A percentile compares a stretch with the other conserved stretches of the same genome.
phyloP scores from a whole-genome alignment of 768 basidiomycete genomes.

The Hypholoma sublateritium region DNA sequence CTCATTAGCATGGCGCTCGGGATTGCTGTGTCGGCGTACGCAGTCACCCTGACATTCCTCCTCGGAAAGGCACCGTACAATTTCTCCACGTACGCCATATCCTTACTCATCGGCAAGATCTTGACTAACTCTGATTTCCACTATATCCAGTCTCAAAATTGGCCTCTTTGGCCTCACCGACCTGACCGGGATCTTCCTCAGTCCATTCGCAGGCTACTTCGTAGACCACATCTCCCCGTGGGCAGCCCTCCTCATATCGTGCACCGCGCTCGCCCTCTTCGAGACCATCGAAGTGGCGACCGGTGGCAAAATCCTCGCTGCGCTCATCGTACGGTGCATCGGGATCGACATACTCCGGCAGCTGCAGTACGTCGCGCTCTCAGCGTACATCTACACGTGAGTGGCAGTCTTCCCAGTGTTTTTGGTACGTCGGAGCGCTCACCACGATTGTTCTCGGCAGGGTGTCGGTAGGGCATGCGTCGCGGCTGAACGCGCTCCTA shows the following conservation, averaged over 20 bases:
- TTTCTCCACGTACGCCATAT: slow-evolving; percentile 60
- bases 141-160: slow-evolving; percentile 34
- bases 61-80: slow-evolving; percentile 73
- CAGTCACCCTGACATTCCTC: slow-evolving; percentile 80
- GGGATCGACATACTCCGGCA: slow-evolving; percentile 63
- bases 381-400: slow-evolving; percentile 51
- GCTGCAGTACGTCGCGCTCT: slow-evolving; percentile 57
- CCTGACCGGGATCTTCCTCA: slow-evolving; percentile 54
- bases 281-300: slow-evolving; percentile 58
- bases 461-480: slow-evolving; percentile 34
- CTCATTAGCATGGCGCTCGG: slow-evolving; percentile 61
- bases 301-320: slow-evolving; percentile 57
- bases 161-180: slow-evolving; percentile 67
- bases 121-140: background rate
- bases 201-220: slow-evolving; percentile 58
- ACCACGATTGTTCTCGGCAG: slow-evolving; percentile 8
- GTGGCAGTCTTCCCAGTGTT: background rate
- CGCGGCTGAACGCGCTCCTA: slow-evolving; percentile 67
- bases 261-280: slow-evolving; percentile 40
- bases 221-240: slow-evolving; percentile 65
- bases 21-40: slow-evolving; percentile 55
- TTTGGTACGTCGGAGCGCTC: background rate
- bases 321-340: slow-evolving; percentile 59
- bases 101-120: background rate
- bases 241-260: slow-evolving; percentile 59